A percentile compares a stretch with the other conserved stretches of the same genome.
Evolutionary conservation across 176 grass and related monocot genomes (phyloP).

Genomic region (Panicum miliaceum): DNA sequence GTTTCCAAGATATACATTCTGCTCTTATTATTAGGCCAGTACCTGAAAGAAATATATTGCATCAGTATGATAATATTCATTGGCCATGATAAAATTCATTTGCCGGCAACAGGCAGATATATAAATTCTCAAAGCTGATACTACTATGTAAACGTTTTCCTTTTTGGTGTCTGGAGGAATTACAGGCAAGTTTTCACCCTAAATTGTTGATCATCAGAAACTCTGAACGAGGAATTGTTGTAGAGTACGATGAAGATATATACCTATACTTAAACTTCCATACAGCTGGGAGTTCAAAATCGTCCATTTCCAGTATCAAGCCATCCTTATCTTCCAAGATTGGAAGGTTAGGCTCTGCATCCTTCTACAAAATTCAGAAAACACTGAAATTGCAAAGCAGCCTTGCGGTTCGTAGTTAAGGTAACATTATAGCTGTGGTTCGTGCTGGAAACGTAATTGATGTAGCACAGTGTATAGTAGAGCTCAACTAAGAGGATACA

Average conservation of each 20-base stretch:
- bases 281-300: constrained; percentile 58
- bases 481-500: constrained; percentile 26
- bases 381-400: not conserved
- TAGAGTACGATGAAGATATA: not conserved
- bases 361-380: constrained; percentile 62
- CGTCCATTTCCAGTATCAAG: constrained; percentile 68
- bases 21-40: constrained; percentile 93
- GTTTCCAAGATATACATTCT: constrained; percentile 89
- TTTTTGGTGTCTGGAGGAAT: not conserved
- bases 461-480: not conserved
- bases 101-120: not conserved
- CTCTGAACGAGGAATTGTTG: not conserved
- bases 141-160: not conserved
- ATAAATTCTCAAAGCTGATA: not conserved
- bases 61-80: constrained; percentile 30
- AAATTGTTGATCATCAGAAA: not conserved
- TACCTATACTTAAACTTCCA: constrained; percentile 97
- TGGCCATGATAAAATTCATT: not conserved
- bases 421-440: not conserved
- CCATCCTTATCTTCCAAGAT: constrained; percentile 73
- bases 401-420: not conserved
- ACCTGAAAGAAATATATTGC: constrained; percentile 49
- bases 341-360: constrained; percentile 82
- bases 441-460: not conserved
- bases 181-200: not conserved